Conservation (phyloP, 306 rosid genomes). For the Rosa lucieae region DNA sequence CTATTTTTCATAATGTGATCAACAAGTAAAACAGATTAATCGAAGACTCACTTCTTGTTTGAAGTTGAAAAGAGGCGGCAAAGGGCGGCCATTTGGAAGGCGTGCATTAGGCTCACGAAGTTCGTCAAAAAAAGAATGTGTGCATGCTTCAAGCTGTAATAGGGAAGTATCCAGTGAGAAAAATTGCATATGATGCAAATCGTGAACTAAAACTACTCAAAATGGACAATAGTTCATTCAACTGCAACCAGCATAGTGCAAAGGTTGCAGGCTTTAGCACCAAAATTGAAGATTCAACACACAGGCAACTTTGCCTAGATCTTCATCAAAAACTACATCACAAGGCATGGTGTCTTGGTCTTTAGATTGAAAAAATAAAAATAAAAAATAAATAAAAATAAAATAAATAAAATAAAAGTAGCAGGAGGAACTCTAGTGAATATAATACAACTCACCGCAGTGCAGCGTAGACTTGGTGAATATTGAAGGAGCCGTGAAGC, state of each 20-base stretch:
- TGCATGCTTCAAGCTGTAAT: slow-evolving; percentile 88
- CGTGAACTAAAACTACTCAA: neutral
- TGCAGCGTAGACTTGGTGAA: slow-evolving; percentile 93
- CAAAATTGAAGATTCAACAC: slow-evolving; percentile 19
- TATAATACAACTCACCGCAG: slow-evolving; percentile 63
- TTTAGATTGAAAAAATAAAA: slow-evolving; percentile 9
- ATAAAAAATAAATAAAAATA: neutral
- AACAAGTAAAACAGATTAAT: slow-evolving; percentile 15
- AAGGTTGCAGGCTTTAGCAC: slow-evolving; percentile 11
- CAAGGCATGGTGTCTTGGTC: neutral
- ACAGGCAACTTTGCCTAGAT: neutral
- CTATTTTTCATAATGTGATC: neutral
- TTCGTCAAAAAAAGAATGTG: slow-evolving; percentile 91
- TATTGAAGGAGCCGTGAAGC: slow-evolving; percentile 97
- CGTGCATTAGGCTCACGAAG: slow-evolving; percentile 86
- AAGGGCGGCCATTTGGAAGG: slow-evolving; percentile 78
- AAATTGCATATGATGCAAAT: neutral
- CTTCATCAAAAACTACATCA: neutral
- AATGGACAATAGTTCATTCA: slow-evolving; percentile 8
- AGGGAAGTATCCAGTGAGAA: slow-evolving; percentile 20
- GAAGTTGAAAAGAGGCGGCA: slow-evolving; percentile 87
- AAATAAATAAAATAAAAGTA: neutral
- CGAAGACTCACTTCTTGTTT: slow-evolving; percentile 78
- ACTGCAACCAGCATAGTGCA: slow-evolving; percentile 3
- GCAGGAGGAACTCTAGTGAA: neutral